A percentile compares a stretch with the other conserved stretches of the same genome.
Conservation (phyloP, 208 protist genomes). For the Leishmania braziliensis region DNA sequence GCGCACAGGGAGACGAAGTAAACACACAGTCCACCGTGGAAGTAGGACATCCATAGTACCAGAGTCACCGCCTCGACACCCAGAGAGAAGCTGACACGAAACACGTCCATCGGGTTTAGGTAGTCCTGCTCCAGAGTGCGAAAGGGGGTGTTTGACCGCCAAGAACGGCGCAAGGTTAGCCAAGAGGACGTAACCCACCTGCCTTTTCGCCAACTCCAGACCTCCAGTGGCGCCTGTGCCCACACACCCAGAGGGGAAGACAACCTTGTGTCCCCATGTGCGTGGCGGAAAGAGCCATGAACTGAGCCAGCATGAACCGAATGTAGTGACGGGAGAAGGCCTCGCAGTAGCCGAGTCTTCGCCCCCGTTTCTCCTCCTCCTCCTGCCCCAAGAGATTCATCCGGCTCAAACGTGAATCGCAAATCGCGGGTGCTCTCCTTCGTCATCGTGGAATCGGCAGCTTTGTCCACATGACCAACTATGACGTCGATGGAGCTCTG, state of each 20-base stretch:
- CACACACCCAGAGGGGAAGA: conserved; percentile 56
- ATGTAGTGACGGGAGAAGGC: conserved; percentile 40
- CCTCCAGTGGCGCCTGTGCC: conserved; percentile 33
- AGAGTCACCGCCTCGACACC: conserved; percentile 18
- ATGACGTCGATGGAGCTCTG: background rate
- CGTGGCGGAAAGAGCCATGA: conserved; percentile 51
- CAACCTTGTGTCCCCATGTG: conserved; percentile 41
- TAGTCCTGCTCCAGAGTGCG: conserved; percentile 34
- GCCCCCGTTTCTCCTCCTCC: background rate
- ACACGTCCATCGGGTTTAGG: conserved; percentile 46
- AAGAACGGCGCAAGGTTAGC: conserved; percentile 53
- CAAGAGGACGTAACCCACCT: conserved; percentile 48
- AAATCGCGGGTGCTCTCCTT: background rate
- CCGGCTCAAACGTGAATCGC: too few relatives aligned
- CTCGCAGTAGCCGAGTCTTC: conserved; percentile 56
- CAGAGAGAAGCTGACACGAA: conserved; percentile 34
- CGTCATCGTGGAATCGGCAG: background rate
- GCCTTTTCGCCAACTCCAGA: conserved; percentile 27
- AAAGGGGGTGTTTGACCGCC: conserved; percentile 49
- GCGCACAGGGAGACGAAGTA: conserved; percentile 37
- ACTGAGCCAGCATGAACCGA: conserved; percentile 55
- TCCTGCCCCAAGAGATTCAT: background rate
- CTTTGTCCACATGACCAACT: background rate
- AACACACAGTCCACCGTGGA: background rate
- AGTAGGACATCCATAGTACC: conserved; percentile 25